phyloP scores from a whole-genome alignment of 164 flowering plant species.

The Annona cherimola region DNA sequence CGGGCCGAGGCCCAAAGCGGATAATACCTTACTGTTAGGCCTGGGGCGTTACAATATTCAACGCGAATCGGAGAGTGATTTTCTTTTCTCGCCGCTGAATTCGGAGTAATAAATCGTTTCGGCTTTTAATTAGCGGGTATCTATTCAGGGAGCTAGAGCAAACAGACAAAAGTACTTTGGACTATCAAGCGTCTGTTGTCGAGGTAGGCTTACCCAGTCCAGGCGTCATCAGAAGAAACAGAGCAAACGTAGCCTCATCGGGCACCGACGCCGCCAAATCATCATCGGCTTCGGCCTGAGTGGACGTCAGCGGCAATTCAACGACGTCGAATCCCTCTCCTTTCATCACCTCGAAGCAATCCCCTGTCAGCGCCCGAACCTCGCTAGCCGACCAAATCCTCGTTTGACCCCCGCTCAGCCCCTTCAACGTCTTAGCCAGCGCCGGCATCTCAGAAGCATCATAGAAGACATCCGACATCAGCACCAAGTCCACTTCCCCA shows the following conservation, averaged over 20 bases:
- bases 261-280: not conserved
- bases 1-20: no score
- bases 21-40: no score
- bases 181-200: not conserved
- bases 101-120: no score
- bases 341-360: constrained; percentile 28
- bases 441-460: constrained; percentile 27
- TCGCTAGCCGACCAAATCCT: constrained; percentile 33
- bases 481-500: constrained; percentile 32
- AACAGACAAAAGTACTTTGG: no score
- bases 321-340: constrained; percentile 29
- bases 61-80: no score
- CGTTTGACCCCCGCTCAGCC: constrained; percentile 20
- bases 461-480: constrained; percentile 44
- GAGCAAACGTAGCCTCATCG: constrained; percentile 5
- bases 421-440: constrained; percentile 29
- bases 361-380: constrained; percentile 25
- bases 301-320: constrained; percentile 13
- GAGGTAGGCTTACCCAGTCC: not conserved
- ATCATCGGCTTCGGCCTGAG: not conserved
- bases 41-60: no score
- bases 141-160: no score
- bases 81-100: no score
- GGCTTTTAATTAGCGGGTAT: no score
- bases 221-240: constrained; percentile 10